phyloP scores from a whole-genome alignment of 805 yeast genomes.

The Suhomyces tanzawaensis region DNA sequence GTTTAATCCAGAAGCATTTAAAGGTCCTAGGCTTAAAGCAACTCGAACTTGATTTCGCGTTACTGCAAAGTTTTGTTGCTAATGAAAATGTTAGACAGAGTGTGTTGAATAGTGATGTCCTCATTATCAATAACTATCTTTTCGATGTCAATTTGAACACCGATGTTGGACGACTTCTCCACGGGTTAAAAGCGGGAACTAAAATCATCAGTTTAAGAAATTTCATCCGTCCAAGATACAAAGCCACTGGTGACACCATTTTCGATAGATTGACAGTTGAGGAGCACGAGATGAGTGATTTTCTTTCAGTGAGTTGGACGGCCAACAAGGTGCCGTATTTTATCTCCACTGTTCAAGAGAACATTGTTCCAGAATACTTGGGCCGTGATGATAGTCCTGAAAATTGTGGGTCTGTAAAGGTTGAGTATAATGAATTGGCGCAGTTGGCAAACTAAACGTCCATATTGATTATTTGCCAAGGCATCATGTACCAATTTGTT shows the following conservation, averaged over 20 bases:
- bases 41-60: constrained; percentile 56
- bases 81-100: constrained; percentile 54
- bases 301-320: constrained; percentile 87
- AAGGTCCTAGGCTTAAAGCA: constrained; percentile 61
- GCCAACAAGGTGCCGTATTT: constrained; percentile 77
- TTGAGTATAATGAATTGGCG: no score
- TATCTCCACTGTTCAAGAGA: constrained; percentile 62
- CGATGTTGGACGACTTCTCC: constrained; percentile 62
- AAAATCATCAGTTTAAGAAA: constrained; percentile 77
- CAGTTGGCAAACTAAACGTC: no score
- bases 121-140: constrained; percentile 78
- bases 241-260: constrained; percentile 56
- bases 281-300: constrained; percentile 56
- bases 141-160: constrained; percentile 75
- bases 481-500: no score
- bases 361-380: constrained; percentile 35
- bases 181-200: constrained; percentile 67
- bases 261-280: constrained; percentile 65
- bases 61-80: constrained; percentile 69
- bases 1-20: constrained; percentile 58
- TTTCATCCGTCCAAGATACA: constrained; percentile 73
- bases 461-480: no score
- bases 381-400: not conserved
- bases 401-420: not conserved
- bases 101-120: constrained; percentile 63